A percentile compares a stretch with the other conserved stretches of the same genome.
phyloP scores from a whole-genome alignment of 208 protist genomes.

The Endotrypanum monterogeii region DNA sequence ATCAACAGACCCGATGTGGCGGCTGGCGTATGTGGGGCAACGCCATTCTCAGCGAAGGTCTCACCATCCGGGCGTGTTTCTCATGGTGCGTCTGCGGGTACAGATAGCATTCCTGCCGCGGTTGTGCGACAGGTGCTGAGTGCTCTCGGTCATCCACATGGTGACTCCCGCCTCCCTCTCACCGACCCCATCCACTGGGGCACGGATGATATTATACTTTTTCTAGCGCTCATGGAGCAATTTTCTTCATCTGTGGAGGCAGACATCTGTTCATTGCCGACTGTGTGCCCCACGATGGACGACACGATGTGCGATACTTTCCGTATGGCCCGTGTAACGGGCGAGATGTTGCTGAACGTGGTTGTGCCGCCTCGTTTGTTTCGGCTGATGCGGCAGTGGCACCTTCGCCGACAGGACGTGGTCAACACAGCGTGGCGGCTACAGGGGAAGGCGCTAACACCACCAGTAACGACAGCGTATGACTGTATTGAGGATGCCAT shows the following conservation, averaged over 20 bases:
- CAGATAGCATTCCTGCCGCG: constrained; percentile 3
- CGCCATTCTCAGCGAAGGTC: background rate
- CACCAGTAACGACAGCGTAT: background rate
- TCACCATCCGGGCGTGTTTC: background rate
- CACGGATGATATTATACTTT: constrained; percentile 65
- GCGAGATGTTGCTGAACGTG: constrained; percentile 68
- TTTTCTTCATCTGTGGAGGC: background rate
- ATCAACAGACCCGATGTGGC: background rate
- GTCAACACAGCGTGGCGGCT: constrained; percentile 31
- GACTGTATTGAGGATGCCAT: constrained; percentile 1
- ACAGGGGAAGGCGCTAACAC: constrained; percentile 5
- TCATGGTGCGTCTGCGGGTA: background rate
- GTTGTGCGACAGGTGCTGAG: constrained; percentile 29
- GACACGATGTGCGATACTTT: constrained; percentile 75
- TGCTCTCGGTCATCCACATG: constrained; percentile 53
- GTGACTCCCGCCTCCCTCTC: constrained; percentile 40
- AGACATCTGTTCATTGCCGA: background rate
- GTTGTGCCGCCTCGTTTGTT: constrained; percentile 71
- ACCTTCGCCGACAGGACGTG: constrained; percentile 62
- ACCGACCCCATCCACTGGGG: constrained; percentile 70
- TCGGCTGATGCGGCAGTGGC: constrained; percentile 79
- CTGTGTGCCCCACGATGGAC: constrained; percentile 45
- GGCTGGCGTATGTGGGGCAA: background rate
- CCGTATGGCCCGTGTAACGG: constrained; percentile 53
- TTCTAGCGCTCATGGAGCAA: constrained; percentile 51